Evolutionary conservation across 192 early-diverging fungal species (phyloP).

Genomic region (Coemansia sp.): DNA sequence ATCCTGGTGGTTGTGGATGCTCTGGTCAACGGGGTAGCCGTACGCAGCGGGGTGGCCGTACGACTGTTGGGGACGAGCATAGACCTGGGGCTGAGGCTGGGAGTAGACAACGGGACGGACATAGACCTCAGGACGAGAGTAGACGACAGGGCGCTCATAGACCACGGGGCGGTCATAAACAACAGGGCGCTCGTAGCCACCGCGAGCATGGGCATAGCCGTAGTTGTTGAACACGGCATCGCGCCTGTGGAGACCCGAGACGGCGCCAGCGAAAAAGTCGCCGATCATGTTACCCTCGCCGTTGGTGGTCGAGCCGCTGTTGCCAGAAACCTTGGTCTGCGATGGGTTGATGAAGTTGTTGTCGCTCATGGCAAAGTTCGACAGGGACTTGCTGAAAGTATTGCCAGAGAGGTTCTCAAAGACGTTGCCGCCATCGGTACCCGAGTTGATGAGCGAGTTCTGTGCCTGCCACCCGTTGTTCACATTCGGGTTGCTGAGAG

Average conservation of each 20-base stretch:
- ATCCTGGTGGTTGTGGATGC: conserved; percentile 40
- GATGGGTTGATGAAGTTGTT: conserved; percentile 46
- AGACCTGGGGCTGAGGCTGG: background rate
- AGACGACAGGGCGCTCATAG: conserved; percentile 8
- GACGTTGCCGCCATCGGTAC: conserved; percentile 32
- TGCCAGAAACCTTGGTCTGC: conserved; percentile 22
- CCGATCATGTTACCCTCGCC: conserved; percentile 40
- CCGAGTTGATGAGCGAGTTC: conserved; percentile 26
- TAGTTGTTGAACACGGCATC: conserved; percentile 40
- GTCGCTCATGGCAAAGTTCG: conserved; percentile 30
- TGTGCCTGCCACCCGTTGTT: conserved; percentile 41
- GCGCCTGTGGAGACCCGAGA: conserved; percentile 18
- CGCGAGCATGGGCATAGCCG: background rate
- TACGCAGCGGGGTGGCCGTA: conserved; percentile 6
- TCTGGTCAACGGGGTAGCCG: conserved; percentile 8
- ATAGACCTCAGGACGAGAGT: conserved; percentile 8
- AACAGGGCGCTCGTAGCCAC: conserved; percentile 15
- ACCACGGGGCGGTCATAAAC: conserved; percentile 7
- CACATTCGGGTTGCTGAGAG: conserved; percentile 35
- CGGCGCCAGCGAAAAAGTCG: conserved; percentile 10
- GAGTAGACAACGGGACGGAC: background rate
- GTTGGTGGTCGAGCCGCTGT: conserved; percentile 38
- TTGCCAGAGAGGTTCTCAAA: conserved; percentile 20
- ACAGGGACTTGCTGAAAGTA: conserved; percentile 23
- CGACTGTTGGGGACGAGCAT: conserved; percentile 8